Evolutionary conservation across 2,329 filamentous ascomycete species (phyloP), one percentile per base, ranked within the genome.

Genomic region (Fusarium protoensiforme): DNA sequence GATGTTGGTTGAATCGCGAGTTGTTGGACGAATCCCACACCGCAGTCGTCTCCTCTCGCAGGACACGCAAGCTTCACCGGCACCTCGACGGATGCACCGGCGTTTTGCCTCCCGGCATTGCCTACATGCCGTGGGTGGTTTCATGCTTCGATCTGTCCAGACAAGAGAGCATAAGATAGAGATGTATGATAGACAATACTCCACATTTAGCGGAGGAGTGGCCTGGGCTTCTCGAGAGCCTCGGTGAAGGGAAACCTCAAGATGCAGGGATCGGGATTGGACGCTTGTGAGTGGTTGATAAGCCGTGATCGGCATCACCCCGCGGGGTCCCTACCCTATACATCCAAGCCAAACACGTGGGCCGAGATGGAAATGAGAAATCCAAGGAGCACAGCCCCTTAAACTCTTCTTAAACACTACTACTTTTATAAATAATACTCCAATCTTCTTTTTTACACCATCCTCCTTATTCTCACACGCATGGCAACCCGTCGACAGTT

Each of bases 91-190:
- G 29, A 43, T 46, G 59, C 68, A 73, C 60, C 39, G 68, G 20
- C 65, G 64, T 20, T 73, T 73, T n/a, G 43, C 61, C 22, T 65
- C 58, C 3, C 70, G 62, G 41, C 70, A 73, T 33, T 64, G 58
- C 11, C 38, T 65, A 33, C 70, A 73, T 4, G 70, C 70, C 13
- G 48, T 71, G 4, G 62, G 65, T 5, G 39, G 46, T 24, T 64
- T 68, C 70, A 73, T 73, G 2, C 20, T 36, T 56, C 7, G 16
- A 11, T 22, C 6, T 38, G 9, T 27, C 4, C 5, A 27, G 24
- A 29, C 29, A 46, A 46, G 41, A 46, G 22, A 22, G 2, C 8
- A 46, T 5, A 6, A 27, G 2, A 18, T 22, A 46, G 9, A 46
- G 41, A 46, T 46, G 41, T 18, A 48, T 27, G 43, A 24, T 48